Evolutionary conservation across 345 rosid species (phyloP).

Genomic region (Citrus inodora): DNA sequence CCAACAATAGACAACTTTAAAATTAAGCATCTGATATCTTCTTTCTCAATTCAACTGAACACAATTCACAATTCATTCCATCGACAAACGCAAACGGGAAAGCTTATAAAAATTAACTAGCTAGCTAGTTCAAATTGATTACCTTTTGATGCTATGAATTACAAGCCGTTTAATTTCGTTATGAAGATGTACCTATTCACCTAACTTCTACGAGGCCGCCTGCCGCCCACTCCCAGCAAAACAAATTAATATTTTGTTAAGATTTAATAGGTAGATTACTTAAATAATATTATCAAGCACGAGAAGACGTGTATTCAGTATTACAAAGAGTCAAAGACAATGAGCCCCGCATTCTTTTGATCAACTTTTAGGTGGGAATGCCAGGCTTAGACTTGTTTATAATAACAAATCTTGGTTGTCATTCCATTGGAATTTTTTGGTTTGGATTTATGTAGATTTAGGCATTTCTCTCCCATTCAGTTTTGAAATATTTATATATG

Average conservation of each 20-base stretch:
- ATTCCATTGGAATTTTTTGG: conserved; percentile 48
- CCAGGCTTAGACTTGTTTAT: conserved; percentile 8
- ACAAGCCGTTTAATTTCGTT: not conserved
- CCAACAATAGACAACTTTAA: no score
- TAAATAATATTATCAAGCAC: not conserved
- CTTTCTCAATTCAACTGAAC: no score
- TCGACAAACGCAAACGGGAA: not conserved
- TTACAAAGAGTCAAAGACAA: not conserved
- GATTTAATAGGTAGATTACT: not conserved
- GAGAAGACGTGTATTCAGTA: not conserved
- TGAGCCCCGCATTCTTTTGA: not conserved
- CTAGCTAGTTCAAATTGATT: not conserved
- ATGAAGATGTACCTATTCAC: not conserved
- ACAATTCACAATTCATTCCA: not conserved
- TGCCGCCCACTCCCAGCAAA: not conserved
- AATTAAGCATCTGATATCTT: no score
- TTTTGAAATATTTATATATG: not conserved
- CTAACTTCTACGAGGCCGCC: not conserved
- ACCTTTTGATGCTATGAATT: not conserved
- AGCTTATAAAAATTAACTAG: no score
- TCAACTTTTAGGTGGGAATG: conserved; percentile 36
- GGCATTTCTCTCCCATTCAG: conserved; percentile 13
- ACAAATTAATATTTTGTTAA: not conserved
- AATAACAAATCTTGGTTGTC: conserved; percentile 43
- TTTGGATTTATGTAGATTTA: conserved; percentile 53